Conservation (phyloP, 176 grass and related monocot genomes). For the Oryza glaberrima region DNA sequence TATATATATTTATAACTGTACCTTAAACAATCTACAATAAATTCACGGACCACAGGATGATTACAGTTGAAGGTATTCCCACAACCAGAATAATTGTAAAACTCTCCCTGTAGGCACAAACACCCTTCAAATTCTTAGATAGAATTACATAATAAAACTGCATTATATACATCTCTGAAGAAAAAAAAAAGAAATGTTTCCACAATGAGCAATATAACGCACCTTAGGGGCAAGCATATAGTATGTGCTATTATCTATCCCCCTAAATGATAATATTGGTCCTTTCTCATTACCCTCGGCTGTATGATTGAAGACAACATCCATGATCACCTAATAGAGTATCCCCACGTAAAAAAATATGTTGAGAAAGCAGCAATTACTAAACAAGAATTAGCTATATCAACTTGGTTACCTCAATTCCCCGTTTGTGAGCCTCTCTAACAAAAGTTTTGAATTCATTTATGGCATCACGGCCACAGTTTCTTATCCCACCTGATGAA, state of each 20-base stretch:
- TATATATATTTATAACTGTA: constrained; percentile 42
- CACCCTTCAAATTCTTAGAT: constrained; percentile 30
- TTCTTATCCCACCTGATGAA: constrained; percentile 58
- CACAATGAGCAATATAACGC: not conserved
- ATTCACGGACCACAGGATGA: constrained; percentile 91
- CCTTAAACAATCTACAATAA: constrained; percentile 98
- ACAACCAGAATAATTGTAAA: constrained; percentile 96
- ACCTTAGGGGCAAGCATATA: constrained; percentile 99
- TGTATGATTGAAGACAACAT: constrained; percentile 99
- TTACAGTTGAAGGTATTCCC: constrained; percentile 99
- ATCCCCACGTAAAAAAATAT: constrained; percentile 41
- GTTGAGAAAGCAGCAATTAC: not conserved
- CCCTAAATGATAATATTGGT: constrained; percentile 92
- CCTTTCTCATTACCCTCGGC: constrained; percentile 99
- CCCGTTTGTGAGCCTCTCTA: constrained; percentile 86
- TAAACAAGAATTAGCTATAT: constrained; percentile 19
- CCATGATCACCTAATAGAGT: constrained; percentile 77
- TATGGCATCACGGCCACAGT: constrained; percentile 76
- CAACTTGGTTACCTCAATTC: constrained; percentile 78
- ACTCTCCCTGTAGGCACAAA: constrained; percentile 82
- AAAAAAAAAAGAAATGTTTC: constrained; percentile 15
- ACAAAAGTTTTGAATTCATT: constrained; percentile 93
- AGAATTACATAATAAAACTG: constrained; percentile 24
- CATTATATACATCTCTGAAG: constrained; percentile 8
- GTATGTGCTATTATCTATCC: constrained; percentile 93